Evolutionary conservation across 495 filamentous ascomycete species (phyloP), one percentile per base, ranked within the genome.

Genomic region (Penicillium robsamsonii): DNA sequence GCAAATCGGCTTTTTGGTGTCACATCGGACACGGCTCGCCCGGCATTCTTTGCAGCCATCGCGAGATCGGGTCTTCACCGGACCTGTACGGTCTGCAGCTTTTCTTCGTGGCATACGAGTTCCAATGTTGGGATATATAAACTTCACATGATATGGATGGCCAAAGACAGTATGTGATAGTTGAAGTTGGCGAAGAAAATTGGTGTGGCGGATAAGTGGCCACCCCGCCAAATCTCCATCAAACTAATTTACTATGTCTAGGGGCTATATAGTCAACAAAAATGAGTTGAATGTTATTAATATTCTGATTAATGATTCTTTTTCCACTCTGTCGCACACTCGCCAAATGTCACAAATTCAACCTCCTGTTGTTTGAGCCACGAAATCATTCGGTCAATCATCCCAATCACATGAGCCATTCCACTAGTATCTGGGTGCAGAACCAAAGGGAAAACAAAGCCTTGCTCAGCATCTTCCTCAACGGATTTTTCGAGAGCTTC

Each of bases 371-470:
- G 70, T 64, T 78, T 74, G 66, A 86, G 50, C 81, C 81, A 85
- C 25, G 40, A 57, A 50, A 86, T 63, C 63, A 81, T 72, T 35
- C 79, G 65, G 64, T 86, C 80, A 46, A 84, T 58, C 82, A 85
- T 84, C 0, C 79, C 77, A 63, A 83, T 78, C 10, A 85, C 74
- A 74, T 85, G 82, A 27, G 82, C 77, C 81, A 82, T 85, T 8
- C 82, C 82, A 60, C 79, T 81, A 11, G 80, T 84, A 70, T 85
- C 81, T 18, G 82, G 81, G 66, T 85, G 82, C 71, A 82, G 62
- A 17, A 83, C 58, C 35, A 85, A 60, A 29, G 76, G 74, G 50
- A 82, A 81, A 4, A 83, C 65, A 2, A 56, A 56, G 24, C 54
- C 54, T 20, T 56, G 45, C 5, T 38, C 30, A 24, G 66, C 64